Evolutionary conservation across 2,329 filamentous ascomycete species (phyloP).

Genomic region (Trichoderma brevicompactum): DNA sequence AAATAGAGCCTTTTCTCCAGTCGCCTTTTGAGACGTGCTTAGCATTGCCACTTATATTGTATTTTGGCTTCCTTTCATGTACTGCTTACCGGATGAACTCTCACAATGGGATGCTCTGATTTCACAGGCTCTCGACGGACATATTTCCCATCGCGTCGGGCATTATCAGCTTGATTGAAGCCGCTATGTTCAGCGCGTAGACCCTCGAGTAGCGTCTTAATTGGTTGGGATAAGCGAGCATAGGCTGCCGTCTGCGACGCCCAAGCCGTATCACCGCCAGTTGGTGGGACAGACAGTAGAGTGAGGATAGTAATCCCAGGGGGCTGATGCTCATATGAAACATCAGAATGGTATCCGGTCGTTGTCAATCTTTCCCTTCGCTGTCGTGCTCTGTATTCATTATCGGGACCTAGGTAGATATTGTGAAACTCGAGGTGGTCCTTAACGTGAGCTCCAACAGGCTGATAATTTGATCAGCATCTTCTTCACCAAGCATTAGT

Average conservation of each 20-base stretch:
- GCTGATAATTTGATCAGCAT: neutral
- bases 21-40: neutral
- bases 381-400: conserved; percentile 17
- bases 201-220: conserved; percentile 49
- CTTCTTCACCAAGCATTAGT: neutral
- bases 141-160: conserved; percentile 41
- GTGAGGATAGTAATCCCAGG: conserved; percentile 55
- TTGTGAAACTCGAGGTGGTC: conserved; percentile 25
- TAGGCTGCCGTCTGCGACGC: conserved; percentile 52
- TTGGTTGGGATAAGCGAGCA: conserved; percentile 49
- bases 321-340: conserved; percentile 56
- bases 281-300: conserved; percentile 54
- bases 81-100: conserved; percentile 51
- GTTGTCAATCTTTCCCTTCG: conserved; percentile 19
- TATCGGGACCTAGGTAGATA: conserved; percentile 23
- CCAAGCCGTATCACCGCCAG: conserved; percentile 55
- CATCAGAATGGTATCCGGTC: conserved; percentile 54
- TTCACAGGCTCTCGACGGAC: conserved; percentile 20
- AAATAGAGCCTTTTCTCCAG: conserved; percentile 51
- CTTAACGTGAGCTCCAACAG: conserved; percentile 25
- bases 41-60: neutral
- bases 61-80: too few species aligned
- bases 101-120: conserved; percentile 48
- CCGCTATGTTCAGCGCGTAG: conserved; percentile 53
- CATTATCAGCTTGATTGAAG: conserved; percentile 47